Base-by-base conservation (phyloP, 148 eudicot species). In the Cornus kousa region DNA sequence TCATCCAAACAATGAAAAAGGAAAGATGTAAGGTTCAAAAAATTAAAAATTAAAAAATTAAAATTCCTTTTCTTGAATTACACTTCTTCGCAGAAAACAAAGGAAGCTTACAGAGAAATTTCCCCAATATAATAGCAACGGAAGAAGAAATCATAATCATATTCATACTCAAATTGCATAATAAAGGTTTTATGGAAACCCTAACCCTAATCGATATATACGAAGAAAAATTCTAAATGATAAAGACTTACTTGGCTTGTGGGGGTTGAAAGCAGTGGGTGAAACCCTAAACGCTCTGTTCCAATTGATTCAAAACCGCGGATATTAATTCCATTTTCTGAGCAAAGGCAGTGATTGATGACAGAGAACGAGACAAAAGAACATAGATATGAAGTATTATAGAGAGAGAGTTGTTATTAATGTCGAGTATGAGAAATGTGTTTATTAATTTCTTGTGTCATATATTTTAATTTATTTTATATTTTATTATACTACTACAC, bases 321-420 rank as follows among this genome's bases (percentile, higher is more conserved):
- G 48, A 43, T 7, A 81, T 71, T 50, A 81, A 81, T 43, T 69
- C 83, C 82, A 74, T 80, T 60, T 80, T 80, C 68, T 70, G 65
- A 70, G 71, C 75, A 69, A 69, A 69, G 79, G 37, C 79, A 75
- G 75, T 74, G 13, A 50, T 32, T 70, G 69, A 69, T 76, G 79
- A 69, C 31, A 80, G 22, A 76, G 76, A 80, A 72, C 50, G 17
- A 48, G 2, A 20, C 3, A 70, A 14, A 31, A 40, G 59, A 53
- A 53, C 1, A 53, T 53, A 14, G 2, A 14, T 53, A 4, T 53
- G 4, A 13, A 3, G 2, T 11, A 53, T 53, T 13, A 53, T 53
- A 53, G 12, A 11, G 5, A 53, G 12, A 53, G 5, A 12, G 8
- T 6, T 43, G 48, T 43, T 2, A 43, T 43, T 3, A 43, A 43